Conservation (phyloP, 2,329 filamentous ascomycete species). For the Exophiala sp. region DNA sequence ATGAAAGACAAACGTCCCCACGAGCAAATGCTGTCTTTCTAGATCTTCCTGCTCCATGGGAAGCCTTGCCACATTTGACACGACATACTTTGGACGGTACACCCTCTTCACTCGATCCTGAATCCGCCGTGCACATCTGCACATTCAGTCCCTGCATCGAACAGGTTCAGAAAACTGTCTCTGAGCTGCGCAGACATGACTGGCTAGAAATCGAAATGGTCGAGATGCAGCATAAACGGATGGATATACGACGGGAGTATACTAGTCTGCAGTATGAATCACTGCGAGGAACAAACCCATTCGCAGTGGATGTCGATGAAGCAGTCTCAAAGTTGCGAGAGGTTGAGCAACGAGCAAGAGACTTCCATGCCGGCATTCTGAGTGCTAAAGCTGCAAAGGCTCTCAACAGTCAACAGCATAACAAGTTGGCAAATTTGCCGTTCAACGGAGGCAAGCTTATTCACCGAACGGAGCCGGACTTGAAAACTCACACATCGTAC, state of each 20-base stretch:
- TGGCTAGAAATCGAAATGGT: constrained; percentile 96
- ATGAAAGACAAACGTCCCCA: constrained; percentile 35
- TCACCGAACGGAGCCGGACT: constrained; percentile 77
- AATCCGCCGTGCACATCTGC: constrained; percentile 73
- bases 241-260: constrained; percentile 79
- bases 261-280: constrained; percentile 69
- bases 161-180: constrained; percentile 84
- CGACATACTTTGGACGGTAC: constrained; percentile 34
- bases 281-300: constrained; percentile 63
- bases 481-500: constrained; percentile 97
- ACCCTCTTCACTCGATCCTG: constrained; percentile 62
- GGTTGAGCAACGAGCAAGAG: constrained; percentile 66
- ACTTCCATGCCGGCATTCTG: constrained; percentile 53
- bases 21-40: constrained; percentile 48
- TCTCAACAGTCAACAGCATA: constrained; percentile 22
- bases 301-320: constrained; percentile 72
- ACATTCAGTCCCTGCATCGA: constrained; percentile 97
- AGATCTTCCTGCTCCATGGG: constrained; percentile 51
- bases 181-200: constrained; percentile 71
- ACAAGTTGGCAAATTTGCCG: constrained; percentile 46
- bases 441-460: constrained; percentile 75
- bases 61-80: constrained; percentile 46
- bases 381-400: constrained; percentile 22
- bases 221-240: constrained; percentile 73
- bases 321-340: constrained; percentile 69